Base-by-base conservation (phyloP, 2,329 filamentous ascomycete genomes). In the Aureobasidium sp. region DNA sequence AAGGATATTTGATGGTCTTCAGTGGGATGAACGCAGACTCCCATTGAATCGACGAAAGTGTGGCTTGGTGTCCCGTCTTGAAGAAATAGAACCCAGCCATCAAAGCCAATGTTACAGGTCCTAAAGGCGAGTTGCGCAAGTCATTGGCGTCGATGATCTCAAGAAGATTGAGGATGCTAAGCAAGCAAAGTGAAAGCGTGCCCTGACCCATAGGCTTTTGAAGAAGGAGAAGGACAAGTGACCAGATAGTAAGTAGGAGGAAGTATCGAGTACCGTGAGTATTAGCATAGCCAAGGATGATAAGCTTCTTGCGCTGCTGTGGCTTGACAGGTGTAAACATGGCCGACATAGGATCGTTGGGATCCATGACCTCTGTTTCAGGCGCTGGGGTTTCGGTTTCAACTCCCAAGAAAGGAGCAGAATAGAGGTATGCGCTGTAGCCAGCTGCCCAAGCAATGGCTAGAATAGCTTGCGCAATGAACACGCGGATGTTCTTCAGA, bases 51-150 rank as follows among this genome's bases (percentile, higher is more conserved):
- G 86, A 90, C 67, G 87, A 84, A 27, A 96, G 82, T 0, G 87
- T 88, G 13, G 93, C 93, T 76, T 97, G 93, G 75, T 99, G 94
- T 64, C 94, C 94, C 0, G 94, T 99, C 72, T 96, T 97, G 84
- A 99, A 99, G 79, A 87, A 99, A 78, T 97, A 87, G 75, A 93
- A 96, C 70, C 89, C 91, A 64, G 92, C 94, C 0, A 99, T 84
- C n/a, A 97, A 77, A 12, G 87, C 93, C 29, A 97, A 83, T 65
- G 95, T 82, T 42, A 94, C 79, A 23, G 94, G 92, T 0, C 91
- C 93, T 68, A 97, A 88, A 7, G 91, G 81, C 48, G 86, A 86
- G 53, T 83, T 79, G 17, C 87, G 84, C 0, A 86, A 75, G 37
- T 77, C 77, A 68, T 86, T 86, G 2, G 82, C 84, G 71, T 86